phyloP scores from a whole-genome alignment of 2,329 filamentous ascomycete genomes.

The Aspergillus brasiliensis region DNA sequence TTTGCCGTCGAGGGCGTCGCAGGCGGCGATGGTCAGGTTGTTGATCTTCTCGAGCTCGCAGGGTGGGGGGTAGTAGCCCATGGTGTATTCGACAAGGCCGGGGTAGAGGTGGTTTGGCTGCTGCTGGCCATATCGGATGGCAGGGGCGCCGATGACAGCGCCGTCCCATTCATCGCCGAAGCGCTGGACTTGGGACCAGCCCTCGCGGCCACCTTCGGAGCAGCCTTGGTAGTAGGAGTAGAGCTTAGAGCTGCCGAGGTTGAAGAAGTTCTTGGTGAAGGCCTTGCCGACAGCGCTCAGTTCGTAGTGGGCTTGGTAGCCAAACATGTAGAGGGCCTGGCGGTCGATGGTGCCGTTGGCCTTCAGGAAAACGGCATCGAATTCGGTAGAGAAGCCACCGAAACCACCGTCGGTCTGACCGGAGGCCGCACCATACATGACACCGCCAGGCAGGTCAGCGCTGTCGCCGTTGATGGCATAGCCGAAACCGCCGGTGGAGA shows the following conservation, averaged over 20 bases:
- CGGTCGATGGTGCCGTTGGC: conserved; percentile 51
- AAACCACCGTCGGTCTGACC: conserved; percentile 50
- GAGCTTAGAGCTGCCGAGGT: conserved; percentile 26
- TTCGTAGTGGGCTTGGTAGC: conserved; percentile 55
- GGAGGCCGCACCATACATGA: conserved; percentile 45
- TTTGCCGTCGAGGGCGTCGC: conserved; percentile 58
- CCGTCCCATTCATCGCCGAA: conserved; percentile 53
- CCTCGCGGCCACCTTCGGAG: conserved; percentile 57
- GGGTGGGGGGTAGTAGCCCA: conserved; percentile 46
- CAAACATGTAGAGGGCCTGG: conserved; percentile 36
- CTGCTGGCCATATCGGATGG: conserved; percentile 48
- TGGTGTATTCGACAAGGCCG: conserved; percentile 40
- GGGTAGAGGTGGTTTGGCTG: conserved; percentile 48
- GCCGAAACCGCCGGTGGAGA: conserved; percentile 42
- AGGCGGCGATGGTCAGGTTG: conserved; percentile 57
- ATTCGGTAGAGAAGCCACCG: conserved; percentile 39
- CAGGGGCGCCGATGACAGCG: conserved; percentile 50
- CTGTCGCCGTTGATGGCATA: not conserved
- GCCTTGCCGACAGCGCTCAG: conserved; percentile 52
- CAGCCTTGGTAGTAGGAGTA: conserved; percentile 57
- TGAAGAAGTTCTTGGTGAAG: conserved; percentile 47
- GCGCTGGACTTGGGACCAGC: conserved; percentile 55
- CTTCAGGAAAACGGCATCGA: conserved; percentile 19
- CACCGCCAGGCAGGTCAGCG: conserved; percentile 36
- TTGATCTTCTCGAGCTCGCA: conserved; percentile 40